Conservation (phyloP, 208 protist genomes). For the Wallacemonas sp. region DNA sequence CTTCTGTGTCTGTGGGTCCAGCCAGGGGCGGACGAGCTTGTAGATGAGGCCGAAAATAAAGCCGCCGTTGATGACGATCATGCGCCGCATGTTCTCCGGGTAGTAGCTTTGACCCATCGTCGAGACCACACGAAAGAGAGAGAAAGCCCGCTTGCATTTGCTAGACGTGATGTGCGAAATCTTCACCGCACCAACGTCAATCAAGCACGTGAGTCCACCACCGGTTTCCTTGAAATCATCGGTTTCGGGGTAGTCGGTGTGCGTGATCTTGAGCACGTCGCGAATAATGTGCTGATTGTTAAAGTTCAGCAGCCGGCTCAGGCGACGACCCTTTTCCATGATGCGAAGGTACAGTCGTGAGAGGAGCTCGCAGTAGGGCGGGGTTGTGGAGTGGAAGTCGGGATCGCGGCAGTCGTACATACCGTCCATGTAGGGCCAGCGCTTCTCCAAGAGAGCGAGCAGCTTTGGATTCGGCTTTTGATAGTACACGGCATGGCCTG, state of each 20-base stretch:
- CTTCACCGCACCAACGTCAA: slow-evolving; percentile 49
- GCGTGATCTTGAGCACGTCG: slow-evolving; percentile 21
- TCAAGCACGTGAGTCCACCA: slow-evolving; percentile 35
- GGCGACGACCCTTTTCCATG: slow-evolving; percentile 56
- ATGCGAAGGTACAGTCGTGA: slow-evolving; percentile 46
- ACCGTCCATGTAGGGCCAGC: slow-evolving; percentile 42
- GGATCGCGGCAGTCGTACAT: slow-evolving; percentile 45
- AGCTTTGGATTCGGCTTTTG: slow-evolving; percentile 50
- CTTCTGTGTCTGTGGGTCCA: slow-evolving; percentile 60
- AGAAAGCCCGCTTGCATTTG: slow-evolving; percentile 44
- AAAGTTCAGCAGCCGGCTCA: slow-evolving; percentile 48
- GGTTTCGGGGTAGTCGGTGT: slow-evolving; percentile 16
- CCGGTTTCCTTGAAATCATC: slow-evolving; percentile 46
- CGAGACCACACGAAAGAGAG: slow-evolving; percentile 45
- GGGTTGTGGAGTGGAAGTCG: slow-evolving; percentile 40
- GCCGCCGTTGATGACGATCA: slow-evolving; percentile 67
- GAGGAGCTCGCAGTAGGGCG: slow-evolving; percentile 49
- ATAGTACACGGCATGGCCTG: slow-evolving; percentile 49
- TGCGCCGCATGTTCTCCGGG: slow-evolving; percentile 64
- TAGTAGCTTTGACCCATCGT: slow-evolving; percentile 53
- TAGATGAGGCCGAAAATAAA: slow-evolving; percentile 50
- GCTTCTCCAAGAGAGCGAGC: slow-evolving; percentile 40
- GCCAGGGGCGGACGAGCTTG: slow-evolving; percentile 51
- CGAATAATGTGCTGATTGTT: slow-evolving; percentile 47
- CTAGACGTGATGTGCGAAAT: slow-evolving; percentile 44